Evolutionary conservation across 139 green algal species (phyloP).

Genomic region (Medakamo hakoo): DNA sequence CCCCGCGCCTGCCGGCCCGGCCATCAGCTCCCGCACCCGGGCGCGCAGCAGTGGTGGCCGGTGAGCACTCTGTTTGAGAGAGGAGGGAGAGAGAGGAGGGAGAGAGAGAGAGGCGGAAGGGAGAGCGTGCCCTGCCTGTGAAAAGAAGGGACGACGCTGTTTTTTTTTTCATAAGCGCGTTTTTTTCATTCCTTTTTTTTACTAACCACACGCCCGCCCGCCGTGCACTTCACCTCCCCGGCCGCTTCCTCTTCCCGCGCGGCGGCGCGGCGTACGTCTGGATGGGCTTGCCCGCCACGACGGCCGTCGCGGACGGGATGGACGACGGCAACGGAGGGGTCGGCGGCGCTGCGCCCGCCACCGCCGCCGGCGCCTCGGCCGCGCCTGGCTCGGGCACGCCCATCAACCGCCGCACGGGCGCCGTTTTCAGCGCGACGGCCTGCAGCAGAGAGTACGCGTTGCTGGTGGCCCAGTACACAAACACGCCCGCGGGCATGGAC

Average conservation of each 20-base stretch:
- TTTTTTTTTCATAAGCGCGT: background rate
- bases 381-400: background rate
- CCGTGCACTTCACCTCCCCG: background rate
- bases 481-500: constrained; percentile 34
- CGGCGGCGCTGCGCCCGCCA: too few relatives aligned
- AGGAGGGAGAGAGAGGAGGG: background rate
- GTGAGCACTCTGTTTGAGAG: too few relatives aligned
- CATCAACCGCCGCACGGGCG: background rate
- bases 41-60: too few relatives aligned
- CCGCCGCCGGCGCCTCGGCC: background rate
- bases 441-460: constrained; percentile 32
- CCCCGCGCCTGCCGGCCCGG: too few relatives aligned
- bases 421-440: background rate
- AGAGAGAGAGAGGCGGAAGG: background rate
- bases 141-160: too few relatives aligned
- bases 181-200: background rate
- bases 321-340: background rate
- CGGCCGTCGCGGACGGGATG: background rate
- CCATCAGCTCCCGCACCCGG: too few relatives aligned
- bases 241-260: background rate
- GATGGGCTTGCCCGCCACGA: background rate
- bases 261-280: background rate
- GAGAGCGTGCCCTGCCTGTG: background rate
- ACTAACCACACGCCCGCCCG: background rate
- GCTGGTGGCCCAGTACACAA: constrained; percentile 41